Base-by-base conservation (phyloP, 2,329 filamentous ascomycete species). In the Cladophialophora bantiana region DNA sequence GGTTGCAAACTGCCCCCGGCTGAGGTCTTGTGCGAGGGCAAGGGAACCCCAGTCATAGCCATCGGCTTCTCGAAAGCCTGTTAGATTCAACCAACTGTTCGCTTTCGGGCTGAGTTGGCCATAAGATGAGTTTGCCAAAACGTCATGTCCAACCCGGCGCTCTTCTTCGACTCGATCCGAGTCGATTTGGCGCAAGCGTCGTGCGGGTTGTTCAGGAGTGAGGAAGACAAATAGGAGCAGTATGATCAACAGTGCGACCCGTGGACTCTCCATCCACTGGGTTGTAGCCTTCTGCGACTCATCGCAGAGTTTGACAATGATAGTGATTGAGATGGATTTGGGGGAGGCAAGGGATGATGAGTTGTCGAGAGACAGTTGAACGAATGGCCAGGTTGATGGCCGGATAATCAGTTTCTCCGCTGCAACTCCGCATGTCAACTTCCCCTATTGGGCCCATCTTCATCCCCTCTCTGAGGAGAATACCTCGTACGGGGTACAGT, bases 1-100 rank as follows among this genome's bases (percentile, higher is more conserved):
- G 52, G 82, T 80, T 4, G 84, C 85, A 73, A 85, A 83, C 60
- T 79, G 82, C 70, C 84, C 89, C 76, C 85, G 59, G 56, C 63
- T 71, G 40, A 68, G 50, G 9, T 67, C 50, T 32, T 64, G 72
- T 36, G 59, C 70, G 7, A 53, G 67, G 31, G 68, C 55, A 26
- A 97, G 81, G 65, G 93, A 84, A 38, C 89, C 85, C 94, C 94
- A 97, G 1, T 87, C 89, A 77, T 91, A 92, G 4, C 86, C 88
- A 78, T 96, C 91, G 20, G 88, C 85, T 55, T 87, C 81, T 57
- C 90, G 86, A 68, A 96, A 89, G 0, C 94, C 94, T 2, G 91
- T 91, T 59, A 97, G 81, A 72, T 93, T 92, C 66, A 93, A 79
- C 83, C 81, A 86, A 70, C 76, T 80, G 66, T 81, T 75, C 9